Conservation (phyloP, 164 flowering plant genomes). For the Protea cynaroides region DNA sequence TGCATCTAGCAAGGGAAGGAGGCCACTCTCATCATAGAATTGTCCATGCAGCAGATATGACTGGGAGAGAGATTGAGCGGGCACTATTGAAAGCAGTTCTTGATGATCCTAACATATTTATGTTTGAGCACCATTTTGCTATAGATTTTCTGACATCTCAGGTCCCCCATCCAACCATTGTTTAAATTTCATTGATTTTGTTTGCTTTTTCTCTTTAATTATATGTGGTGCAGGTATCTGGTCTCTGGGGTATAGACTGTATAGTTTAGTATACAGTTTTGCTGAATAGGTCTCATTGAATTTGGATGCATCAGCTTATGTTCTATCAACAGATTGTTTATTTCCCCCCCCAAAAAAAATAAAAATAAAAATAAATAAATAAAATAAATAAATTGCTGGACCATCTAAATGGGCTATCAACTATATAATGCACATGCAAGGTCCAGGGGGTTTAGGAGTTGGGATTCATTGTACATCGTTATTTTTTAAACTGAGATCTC, state of each 20-base stretch:
- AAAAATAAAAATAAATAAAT: too few species aligned
- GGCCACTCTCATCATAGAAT: constrained; percentile 95
- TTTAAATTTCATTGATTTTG: neutral
- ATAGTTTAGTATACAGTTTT: neutral
- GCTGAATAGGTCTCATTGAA: neutral
- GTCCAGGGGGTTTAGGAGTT: neutral
- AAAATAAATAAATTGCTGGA: neutral
- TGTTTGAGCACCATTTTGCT: constrained; percentile 91
- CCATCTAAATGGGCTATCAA: neutral
- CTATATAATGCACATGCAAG: neutral
- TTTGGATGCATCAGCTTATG: neutral
- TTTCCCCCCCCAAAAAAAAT: too few species aligned
- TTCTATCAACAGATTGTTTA: neutral
- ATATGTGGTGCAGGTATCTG: neutral
- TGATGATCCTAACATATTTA: constrained; percentile 62
- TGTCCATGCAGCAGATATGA: constrained; percentile 99
- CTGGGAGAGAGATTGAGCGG: constrained; percentile 94
- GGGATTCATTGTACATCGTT: too few species aligned
- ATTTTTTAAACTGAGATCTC: too few species aligned
- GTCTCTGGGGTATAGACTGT: neutral
- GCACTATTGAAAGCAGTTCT: constrained; percentile 78
- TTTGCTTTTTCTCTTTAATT: neutral
- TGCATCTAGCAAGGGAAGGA: constrained; percentile 94
- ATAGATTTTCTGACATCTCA: constrained; percentile 88
- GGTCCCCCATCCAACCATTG: constrained; percentile 29